Percentiles rank a stretch among this genome's conserved stretches.
Evolutionary conservation across 2,329 filamentous ascomycete genomes (phyloP).

Genomic region (Pseudogymnoascus sp.): DNA sequence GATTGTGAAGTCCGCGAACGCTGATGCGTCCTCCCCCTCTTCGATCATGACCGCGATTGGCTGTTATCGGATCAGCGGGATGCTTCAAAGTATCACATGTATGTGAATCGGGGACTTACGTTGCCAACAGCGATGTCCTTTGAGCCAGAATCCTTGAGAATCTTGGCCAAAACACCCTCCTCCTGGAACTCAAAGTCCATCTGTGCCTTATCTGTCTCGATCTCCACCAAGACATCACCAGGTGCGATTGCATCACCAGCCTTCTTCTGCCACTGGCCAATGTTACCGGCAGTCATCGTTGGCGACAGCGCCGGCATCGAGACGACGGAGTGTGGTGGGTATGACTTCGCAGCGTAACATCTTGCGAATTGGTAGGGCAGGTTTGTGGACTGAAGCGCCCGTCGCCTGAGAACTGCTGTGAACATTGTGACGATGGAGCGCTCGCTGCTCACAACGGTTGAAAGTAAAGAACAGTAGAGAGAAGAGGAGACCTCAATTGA

Average conservation of each 20-base stretch:
- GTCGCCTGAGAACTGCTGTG: constrained; percentile 57
- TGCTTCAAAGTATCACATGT: neutral
- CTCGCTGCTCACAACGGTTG: neutral
- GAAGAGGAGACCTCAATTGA: constrained; percentile 4
- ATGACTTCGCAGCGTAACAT: constrained; percentile 60
- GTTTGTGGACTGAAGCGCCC: constrained; percentile 46
- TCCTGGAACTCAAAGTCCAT: constrained; percentile 99
- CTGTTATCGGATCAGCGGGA: constrained; percentile 41
- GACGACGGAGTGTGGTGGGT: constrained; percentile 88
- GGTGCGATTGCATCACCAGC: constrained; percentile 78
- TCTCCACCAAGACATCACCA: constrained; percentile 93
- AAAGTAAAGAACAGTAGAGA: neutral
- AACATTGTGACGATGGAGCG: constrained; percentile 43
- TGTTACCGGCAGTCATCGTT: constrained; percentile 95
- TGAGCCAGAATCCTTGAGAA: constrained; percentile 83
- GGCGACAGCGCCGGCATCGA: constrained; percentile 97
- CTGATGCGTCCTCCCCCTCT: constrained; percentile 76
- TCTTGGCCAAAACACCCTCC: constrained; percentile 89
- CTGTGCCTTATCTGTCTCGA: constrained; percentile 99
- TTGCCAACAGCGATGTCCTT: constrained; percentile 93
- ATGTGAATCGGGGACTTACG: constrained; percentile 52
- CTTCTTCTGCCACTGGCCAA: constrained; percentile 98
- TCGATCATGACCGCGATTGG: constrained; percentile 94
- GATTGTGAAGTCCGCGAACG: constrained; percentile 82
- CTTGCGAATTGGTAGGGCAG: constrained; percentile 51